Base-by-base conservation (phyloP, 2,329 filamentous ascomycete species). In the Epichloe uncinata region DNA sequence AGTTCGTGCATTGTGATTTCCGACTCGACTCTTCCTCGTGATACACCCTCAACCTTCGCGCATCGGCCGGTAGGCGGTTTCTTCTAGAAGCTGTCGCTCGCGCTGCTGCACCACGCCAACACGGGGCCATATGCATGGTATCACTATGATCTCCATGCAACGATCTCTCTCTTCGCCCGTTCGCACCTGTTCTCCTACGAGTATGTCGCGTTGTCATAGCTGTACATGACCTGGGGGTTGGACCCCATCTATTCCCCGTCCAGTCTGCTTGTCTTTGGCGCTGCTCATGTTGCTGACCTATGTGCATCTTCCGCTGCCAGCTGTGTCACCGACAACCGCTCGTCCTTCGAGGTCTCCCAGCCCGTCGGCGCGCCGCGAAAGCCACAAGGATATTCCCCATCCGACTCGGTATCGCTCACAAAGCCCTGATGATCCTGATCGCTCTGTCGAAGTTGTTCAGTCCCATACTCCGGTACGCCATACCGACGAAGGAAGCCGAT, bases 151-250 rank as follows among this genome's bases (percentile, higher is more conserved):
- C 63, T 74, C 76, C 66, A 78, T 79, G 76, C 75, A 80, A 68
- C 74, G 74, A 60, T 79, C 77, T 55, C 69, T 76, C 55, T 82
- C 80, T 57, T 81, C 79, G 65, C 75, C 78, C 59, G 77, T 78
- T 66, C 73, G 73, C 68, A 70, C 73, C 57, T 71, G 73, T 60
- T 70, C 75, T 57, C 74, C 76, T 66, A 69, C 74, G 61, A 73
- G 79, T 83, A 81, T 64, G 80, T 82, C 40, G 42, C 45, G 22
- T 30, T 43, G 20, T n/a, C 33, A 33, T 35, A 5, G 3, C 15
- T 43, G 18, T 20, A 37, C 30, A 44, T 42, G 8, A 18, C 37
- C 2, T 35, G 30, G 33, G 33, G 18, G 26, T 13, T 5, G 9
- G 36, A 16, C 37, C 13, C 16, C 30, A 42, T 7, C 9, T 40